Base-by-base conservation (phyloP, 169 alveolate species). In the Cryptosporidium meleagridis region DNA sequence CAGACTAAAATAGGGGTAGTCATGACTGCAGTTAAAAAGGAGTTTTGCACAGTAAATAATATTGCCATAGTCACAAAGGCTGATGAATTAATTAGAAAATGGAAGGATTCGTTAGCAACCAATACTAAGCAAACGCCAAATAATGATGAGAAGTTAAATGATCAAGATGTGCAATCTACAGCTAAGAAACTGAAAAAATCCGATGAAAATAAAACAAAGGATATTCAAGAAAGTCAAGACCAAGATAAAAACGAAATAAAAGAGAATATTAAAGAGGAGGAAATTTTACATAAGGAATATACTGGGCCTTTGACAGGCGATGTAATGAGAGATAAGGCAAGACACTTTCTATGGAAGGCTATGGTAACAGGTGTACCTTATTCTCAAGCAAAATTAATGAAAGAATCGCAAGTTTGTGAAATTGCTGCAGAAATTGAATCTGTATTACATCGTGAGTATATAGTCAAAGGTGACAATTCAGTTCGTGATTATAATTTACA, bases 401-500 rank as follows among this genome's bases (percentile, higher is more conserved):
- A 61, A 31, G 87, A 62, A 70, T 69, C 55, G 55, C 89, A 92
- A 51, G 92, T 94, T 41, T 84, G 94, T 84, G 93, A 93, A 35
- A 72, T 94, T 12, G 92, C 93, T 12, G 94, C 93, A 70, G 94
- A 93, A 68, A 85, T 95, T 21, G 97, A 95, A 85, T 41, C 87
- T 39, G 96, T 91, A 21, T 84, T 95, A 39, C 91, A 92, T 67
- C 80, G 80, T 71, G 59, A 91, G 69, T 87, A 86, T 91, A 69
- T 75, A 52, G 68, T 80, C 44, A 80, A 93, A 91, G 86, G 91
- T 70, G 91, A 59, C 41, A 68, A 75, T 51, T 80, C 92, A 26
- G 95, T 92, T 35, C 93, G 93, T 72, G 97, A 93, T 35, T 95
- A 94, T 71, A 93, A 93, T 59, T 92, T 91, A 72, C 98, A 96